Evolutionary conservation across 225 moss, liverwort and hornwort genomes (phyloP).

Genomic region (Bryoerythrophyllum caledonicum): DNA sequence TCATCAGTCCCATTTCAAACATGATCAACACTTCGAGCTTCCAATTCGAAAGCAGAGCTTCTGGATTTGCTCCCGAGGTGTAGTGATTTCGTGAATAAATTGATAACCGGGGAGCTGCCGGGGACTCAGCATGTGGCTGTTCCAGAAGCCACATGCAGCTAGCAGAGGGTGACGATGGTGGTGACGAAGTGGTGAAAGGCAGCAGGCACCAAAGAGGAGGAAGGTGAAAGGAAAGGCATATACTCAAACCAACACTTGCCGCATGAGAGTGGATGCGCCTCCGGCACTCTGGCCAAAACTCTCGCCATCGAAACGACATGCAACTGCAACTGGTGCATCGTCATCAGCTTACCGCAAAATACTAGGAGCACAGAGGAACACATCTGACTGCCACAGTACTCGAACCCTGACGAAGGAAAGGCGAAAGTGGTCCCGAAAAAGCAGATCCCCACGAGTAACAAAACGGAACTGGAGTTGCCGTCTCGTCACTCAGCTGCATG

Average conservation of each 20-base stretch:
- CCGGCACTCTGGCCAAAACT: constrained; percentile 7
- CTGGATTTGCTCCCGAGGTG: background rate
- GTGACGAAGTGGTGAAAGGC: constrained; percentile 13
- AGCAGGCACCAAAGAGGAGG: background rate
- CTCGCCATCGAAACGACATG: background rate
- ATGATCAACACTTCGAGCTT: background rate
- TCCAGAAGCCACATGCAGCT: background rate
- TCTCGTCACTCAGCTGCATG: constrained; percentile 19
- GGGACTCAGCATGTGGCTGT: too few relatives aligned
- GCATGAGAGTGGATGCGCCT: constrained; percentile 22
- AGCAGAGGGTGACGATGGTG: background rate
- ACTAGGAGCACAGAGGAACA: background rate
- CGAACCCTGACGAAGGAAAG: background rate
- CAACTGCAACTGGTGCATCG: background rate
- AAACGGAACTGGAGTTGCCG: background rate
- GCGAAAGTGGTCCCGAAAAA: background rate
- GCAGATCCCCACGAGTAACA: background rate
- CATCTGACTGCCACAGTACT: background rate
- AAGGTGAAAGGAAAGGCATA: constrained; percentile 16
- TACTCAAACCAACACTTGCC: constrained; percentile 5
- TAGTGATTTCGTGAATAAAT: background rate
- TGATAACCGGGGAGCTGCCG: background rate
- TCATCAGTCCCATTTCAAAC: background rate
- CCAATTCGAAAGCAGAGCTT: background rate
- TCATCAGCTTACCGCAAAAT: background rate